phyloP scores from a whole-genome alignment of 164 flowering plant species.

The Liriodendron chinense region DNA sequence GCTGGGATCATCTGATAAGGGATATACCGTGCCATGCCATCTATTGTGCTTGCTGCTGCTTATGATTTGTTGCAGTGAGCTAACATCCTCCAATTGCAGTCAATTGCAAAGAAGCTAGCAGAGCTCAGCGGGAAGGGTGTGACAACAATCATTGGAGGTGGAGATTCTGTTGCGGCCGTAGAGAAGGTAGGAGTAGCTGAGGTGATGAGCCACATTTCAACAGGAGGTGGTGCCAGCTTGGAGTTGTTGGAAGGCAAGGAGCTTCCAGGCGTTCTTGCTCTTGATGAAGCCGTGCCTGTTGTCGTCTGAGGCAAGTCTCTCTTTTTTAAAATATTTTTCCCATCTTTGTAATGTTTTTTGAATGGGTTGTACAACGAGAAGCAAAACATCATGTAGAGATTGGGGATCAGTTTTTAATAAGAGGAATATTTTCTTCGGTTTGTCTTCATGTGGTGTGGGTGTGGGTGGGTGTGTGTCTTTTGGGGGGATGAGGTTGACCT shows the following conservation, averaged over 20 bases:
- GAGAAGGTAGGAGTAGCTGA: constrained; percentile 58
- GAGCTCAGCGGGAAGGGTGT: constrained; percentile 50
- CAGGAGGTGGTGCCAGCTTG: constrained; percentile 60
- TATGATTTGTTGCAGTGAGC: background rate
- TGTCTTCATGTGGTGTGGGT: too few species aligned
- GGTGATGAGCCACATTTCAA: constrained; percentile 62
- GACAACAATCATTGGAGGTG: constrained; percentile 63
- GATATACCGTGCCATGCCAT: background rate
- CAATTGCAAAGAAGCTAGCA: constrained; percentile 50
- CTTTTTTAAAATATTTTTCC: background rate
- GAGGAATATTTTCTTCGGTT: background rate
- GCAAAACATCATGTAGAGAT: background rate
- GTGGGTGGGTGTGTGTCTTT: too few species aligned
- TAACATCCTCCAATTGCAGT: constrained; percentile 20
- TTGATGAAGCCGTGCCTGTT: constrained; percentile 32
- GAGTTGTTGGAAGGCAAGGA: constrained; percentile 54
- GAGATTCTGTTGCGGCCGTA: constrained; percentile 64
- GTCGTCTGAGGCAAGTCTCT: constrained; percentile 1
- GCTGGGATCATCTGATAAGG: background rate
- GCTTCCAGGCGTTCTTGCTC: constrained; percentile 61
- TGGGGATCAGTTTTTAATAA: background rate
- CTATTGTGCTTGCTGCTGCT: background rate
- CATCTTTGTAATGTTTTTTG: background rate
- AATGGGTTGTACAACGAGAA: background rate
- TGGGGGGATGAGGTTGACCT: too few species aligned